Evolutionary conservation across 1,284 basidiomycete species (phyloP), one percentile per base, ranked within the genome.

Genomic region (Hemileia vastatrix): DNA sequence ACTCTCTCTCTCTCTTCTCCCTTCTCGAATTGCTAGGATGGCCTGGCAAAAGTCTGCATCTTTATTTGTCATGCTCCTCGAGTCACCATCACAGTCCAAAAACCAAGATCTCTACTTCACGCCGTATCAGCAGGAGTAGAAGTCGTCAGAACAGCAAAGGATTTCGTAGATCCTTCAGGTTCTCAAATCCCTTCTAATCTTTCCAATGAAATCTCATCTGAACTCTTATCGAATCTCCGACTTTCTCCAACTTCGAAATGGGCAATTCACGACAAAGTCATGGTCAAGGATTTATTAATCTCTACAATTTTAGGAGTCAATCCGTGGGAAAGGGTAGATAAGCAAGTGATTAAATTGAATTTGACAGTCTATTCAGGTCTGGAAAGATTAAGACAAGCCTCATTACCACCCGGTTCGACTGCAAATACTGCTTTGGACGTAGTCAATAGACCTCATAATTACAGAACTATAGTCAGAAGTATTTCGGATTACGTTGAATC

Each of bases 241-340:
- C 70, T 70, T 23, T 51, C 66, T 9, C 66, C 69, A 8, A 32
- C 48, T 33, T 71, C 70, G 2, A 40, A 40, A 8, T 63, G 59
- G 13, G 67, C 69, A 4, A 49, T 64, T 19, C 53, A 70, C 27
- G 70, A 72, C 64, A 68, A 60, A 44, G 67, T 81, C 66, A 72
- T 77, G 53, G 74, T 87, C 5, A 77, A 79, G 18, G 80, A 81
- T 64, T 74, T 90, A 4, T 76, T 79, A 27, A 81, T 83, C 51
- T 79, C 80, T 19, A 80, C 82, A 27, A 81, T 90, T 59, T 79
- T 91, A 52, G 89, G 88, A 0, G 79, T 91, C 52, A 84, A 88
- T 69, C 78, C 81, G 1, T 84, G 83, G 72, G 89, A 91, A 75
- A 78, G 87, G 15, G 72, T 80, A 53, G 83, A 86, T 70, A 81